Percentiles rank a stretch among this genome's conserved stretches.
Evolutionary conservation across 371 early-diverging fungal species (phyloP).

Genomic region (Coemansia sp.): DNA sequence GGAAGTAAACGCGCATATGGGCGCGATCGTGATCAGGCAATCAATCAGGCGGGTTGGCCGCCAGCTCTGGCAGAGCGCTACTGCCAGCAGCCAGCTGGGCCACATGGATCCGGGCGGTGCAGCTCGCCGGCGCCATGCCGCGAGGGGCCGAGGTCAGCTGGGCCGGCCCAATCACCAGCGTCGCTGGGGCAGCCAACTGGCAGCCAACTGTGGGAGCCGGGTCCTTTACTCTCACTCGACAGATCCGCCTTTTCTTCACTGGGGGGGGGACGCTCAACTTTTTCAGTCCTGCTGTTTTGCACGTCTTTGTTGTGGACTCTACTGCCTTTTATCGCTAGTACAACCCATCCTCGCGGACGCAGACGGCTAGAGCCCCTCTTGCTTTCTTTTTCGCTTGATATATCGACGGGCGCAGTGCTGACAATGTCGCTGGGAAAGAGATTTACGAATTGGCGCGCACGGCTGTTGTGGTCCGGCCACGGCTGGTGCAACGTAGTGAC

Average conservation of each 20-base stretch:
- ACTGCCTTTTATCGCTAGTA: conserved; percentile 5
- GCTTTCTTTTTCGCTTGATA: neutral
- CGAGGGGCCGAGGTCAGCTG: neutral
- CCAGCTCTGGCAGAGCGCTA: conserved; percentile 1
- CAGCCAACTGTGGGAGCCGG: conserved; percentile 1
- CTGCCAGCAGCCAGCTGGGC: neutral
- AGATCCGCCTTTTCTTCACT: neutral
- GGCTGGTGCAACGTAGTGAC: conserved; percentile 51
- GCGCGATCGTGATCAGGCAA: conserved; percentile 2
- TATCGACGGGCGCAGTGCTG: neutral
- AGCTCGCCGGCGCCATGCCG: neutral
- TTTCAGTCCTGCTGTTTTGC: neutral
- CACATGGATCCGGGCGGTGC: neutral
- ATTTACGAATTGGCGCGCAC: conserved; percentile 34
- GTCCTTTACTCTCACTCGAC: neutral
- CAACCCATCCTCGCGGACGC: neutral
- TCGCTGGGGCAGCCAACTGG: neutral
- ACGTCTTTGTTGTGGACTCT: conserved; percentile 7
- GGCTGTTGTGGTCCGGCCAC: conserved; percentile 46
- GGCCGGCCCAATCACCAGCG: conserved; percentile 3
- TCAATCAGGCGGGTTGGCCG: neutral
- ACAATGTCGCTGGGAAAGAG: conserved; percentile 32
- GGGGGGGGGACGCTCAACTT: too few relatives aligned
- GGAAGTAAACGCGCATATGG: neutral
- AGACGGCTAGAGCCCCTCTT: neutral